Evolutionary conservation across 1,284 basidiomycete species (phyloP).

Genomic region (Pseudozyma sp.): DNA sequence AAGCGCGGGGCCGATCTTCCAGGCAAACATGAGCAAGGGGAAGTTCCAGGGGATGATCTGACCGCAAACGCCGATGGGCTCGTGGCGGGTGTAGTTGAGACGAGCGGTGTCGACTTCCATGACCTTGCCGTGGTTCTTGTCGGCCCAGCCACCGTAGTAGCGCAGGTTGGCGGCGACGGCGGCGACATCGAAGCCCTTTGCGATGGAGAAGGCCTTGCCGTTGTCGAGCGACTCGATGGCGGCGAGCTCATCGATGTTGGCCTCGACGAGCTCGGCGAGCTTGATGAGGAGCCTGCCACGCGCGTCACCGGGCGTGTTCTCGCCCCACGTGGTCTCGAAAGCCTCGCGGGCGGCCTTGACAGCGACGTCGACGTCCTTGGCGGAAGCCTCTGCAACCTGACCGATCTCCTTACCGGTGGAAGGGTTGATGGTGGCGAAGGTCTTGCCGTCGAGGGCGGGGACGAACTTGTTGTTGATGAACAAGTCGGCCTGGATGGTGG

Average conservation of each 20-base stretch:
- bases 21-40: conserved; percentile 71
- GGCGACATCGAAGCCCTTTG: conserved; percentile 76
- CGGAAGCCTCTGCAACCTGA: conserved; percentile 62
- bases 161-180: conserved; percentile 74
- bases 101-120: conserved; percentile 85
- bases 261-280: conserved; percentile 81
- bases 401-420: conserved; percentile 64
- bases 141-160: conserved; percentile 77
- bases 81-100: conserved; percentile 77
- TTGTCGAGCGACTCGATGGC: conserved; percentile 75
- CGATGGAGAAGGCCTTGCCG: conserved; percentile 80
- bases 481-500: conserved; percentile 57
- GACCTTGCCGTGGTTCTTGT: conserved; percentile 86
- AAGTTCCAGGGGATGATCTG: conserved; percentile 75
- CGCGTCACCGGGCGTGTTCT: conserved; percentile 73
- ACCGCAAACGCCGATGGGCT: conserved; percentile 87
- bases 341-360: conserved; percentile 63
- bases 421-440: conserved; percentile 63
- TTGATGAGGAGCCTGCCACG: conserved; percentile 76
- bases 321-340: conserved; percentile 59
- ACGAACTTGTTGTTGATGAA: conserved; percentile 67
- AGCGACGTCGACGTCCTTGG: conserved; percentile 63
- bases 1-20: conserved; percentile 74
- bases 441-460: conserved; percentile 61
- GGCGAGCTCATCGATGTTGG: conserved; percentile 76